Evolutionary conservation across 129 eudicot species (phyloP), one percentile per base, ranked within the genome.

Genomic region (Flaveria robusta): DNA sequence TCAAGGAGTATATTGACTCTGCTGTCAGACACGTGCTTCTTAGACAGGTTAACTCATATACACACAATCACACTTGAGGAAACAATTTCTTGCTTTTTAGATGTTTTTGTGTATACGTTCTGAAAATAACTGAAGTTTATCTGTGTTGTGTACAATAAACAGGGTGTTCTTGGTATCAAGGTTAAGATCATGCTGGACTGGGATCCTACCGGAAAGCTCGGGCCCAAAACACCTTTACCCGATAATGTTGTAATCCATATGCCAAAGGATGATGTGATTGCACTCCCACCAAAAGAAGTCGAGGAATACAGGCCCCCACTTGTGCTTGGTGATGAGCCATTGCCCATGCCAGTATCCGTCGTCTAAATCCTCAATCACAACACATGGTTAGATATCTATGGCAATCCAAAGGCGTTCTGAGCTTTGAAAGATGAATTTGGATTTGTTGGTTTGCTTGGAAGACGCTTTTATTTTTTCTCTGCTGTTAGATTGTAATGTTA

Each of bases 1-100:
- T 86, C 9, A 84, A 84, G 42, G 90, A 88, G 76, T 88, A 88
- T 60, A 88, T 88, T 0, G 90, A 84, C 82, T 84, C 94, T 24
- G 94, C 94, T 73, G 94, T 88, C 16, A 82, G 94, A 45, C 90
- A 88, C 16, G 90, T 88, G 14, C 90, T 88, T 64, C 87, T 88
- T 15, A 84, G 94, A 76, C 93, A 88, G 93, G 93, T 86, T 5
- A 34, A 5, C 20, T 1, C 1, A 27, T 15, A 46, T 26, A 1
- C 4, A 50, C 65, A 23, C 65, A 46, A n/a, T 1, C 4, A 50
- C 65, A 23, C 65, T 9, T 58, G 27, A 19, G 4, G 11, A 8
- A 55, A 58, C 0, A 24, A 19, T 23, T 58, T 58, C 2, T 29
- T 13, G 39, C 29, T 0, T 3, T 9, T 42, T 66, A 13, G 66